Base-by-base conservation (phyloP, 2,329 filamentous ascomycete species). In the Ophiosphaerella korrae region DNA sequence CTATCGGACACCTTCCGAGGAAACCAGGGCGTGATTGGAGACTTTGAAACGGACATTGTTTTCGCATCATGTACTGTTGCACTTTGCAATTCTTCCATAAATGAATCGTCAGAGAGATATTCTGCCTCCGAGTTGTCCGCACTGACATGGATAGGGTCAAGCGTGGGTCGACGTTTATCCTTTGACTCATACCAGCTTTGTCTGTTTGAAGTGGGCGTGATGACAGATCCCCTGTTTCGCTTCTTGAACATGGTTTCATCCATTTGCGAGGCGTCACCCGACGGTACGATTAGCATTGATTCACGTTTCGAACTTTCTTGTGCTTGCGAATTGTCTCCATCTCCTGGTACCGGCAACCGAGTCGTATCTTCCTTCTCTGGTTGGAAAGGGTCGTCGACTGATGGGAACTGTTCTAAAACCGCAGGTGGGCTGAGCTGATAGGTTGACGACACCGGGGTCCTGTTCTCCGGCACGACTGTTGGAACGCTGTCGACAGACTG, bases 11-110 rank as follows among this genome's bases (percentile, higher is more conserved):
- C 42, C 46, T 68, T 73, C 14, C 72, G 60, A 29, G 80, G 74
- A 57, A 84, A 84, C 45, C 86, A 82, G 0, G 88, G 83, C 12
- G 84, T 87, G 36, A 88, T 84, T n/a, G 92, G 90, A n/a, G 91
- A 91, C 71, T 92, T 92, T 18, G 88, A 86, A 7, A 63, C 66
- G 1, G 83, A 82, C 57, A 95, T 84, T 2, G 90, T 88, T 67
- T 87, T 88, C n/a, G 91, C 91, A 75, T 96, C 85, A 67, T 94
- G 83, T 14, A 96, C 78, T 2, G 88, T 92, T 24, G 91, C 92
- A 48, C 85, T 88, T 63, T 90, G 88, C 48, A 96, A 77, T 74
- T 96, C 92, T 50, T 95, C 89, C 83, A 95, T 88, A 55, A 92
- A 83, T 13, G 85, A 88, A 66, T 94, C 90, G 70, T 93, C 89